Evolutionary conservation across 352 stramenopile genomes (phyloP).

Genomic region (Phytopythium boreale): DNA sequence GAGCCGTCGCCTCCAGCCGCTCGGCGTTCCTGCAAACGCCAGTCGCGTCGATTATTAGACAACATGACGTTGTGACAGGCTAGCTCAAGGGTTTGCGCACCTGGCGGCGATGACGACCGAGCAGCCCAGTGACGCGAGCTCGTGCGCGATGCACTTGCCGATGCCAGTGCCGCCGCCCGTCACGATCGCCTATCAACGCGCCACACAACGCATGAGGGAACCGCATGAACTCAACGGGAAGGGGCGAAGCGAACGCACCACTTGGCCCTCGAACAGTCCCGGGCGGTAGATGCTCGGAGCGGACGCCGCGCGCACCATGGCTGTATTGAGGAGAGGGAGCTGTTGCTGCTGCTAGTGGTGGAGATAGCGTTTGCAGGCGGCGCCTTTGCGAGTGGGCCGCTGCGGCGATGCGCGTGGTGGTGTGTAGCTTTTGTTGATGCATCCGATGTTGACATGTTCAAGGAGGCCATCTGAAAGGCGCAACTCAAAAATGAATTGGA

Average conservation of each 20-base stretch:
- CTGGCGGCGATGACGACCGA: conserved; percentile 80
- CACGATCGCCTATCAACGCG: conserved; percentile 54
- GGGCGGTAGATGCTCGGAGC: conserved; percentile 59
- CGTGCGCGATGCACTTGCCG: conserved; percentile 76
- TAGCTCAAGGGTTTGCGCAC: conserved; percentile 42
- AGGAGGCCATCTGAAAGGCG: neutral
- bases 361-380: neutral
- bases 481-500: neutral
- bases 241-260: conserved; percentile 71
- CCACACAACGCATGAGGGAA: neutral
- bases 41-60: neutral
- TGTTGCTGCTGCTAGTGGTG: neutral
- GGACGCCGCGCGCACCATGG: conserved; percentile 48
- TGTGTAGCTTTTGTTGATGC: neutral
- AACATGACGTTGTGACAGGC: conserved; percentile 14
- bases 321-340: neutral
- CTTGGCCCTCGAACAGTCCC: conserved; percentile 71
- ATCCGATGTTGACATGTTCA: neutral
- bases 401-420: neutral
- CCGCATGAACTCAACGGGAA: neutral
- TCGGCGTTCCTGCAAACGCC: conserved; percentile 52
- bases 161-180: conserved; percentile 87
- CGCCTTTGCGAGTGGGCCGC: neutral
- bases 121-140: conserved; percentile 73
- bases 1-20: conserved; percentile 47